These are phyloP conservation scores for Gastrodia elata DNA, from an alignment of 106 monocot genomes.

Conservation along the genomic window DNA sequence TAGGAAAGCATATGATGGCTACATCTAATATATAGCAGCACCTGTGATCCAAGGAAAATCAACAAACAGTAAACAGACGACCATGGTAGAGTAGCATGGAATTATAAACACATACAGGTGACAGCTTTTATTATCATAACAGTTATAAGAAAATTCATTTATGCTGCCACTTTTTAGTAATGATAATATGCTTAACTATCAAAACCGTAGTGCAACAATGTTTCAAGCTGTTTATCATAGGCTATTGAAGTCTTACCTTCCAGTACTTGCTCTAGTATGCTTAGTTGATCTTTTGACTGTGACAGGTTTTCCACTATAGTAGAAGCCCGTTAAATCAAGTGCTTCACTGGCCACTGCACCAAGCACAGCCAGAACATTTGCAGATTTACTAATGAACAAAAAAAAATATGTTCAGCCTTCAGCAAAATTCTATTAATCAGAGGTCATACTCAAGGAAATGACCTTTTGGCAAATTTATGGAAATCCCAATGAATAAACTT, in stretches of 20 bases:
- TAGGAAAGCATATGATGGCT: no score
- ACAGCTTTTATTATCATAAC: neutral
- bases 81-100: neutral
- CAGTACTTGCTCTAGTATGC: conserved; percentile 36
- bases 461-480: conserved; percentile 99
- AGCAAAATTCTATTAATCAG: conserved; percentile 5
- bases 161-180: neutral
- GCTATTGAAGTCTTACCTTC: conserved; percentile 23
- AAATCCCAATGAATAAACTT: conserved; percentile 99
- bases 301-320: conserved; percentile 78
- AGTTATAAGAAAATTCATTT: neutral
- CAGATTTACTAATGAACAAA: conserved; percentile 60
- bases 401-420: conserved; percentile 6
- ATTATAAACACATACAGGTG: neutral
- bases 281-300: conserved; percentile 33
- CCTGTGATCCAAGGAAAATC: no score
- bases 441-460: neutral
- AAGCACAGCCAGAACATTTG: conserved; percentile 95
- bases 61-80: neutral
- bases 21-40: no score
- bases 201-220: neutral
- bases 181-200: neutral
- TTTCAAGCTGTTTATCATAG: neutral
- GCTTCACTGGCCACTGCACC: conserved; percentile 84
- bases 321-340: conserved; percentile 94